Base-by-base conservation (phyloP, 768 basidiomycete species). In the Auricularia heimuer region DNA sequence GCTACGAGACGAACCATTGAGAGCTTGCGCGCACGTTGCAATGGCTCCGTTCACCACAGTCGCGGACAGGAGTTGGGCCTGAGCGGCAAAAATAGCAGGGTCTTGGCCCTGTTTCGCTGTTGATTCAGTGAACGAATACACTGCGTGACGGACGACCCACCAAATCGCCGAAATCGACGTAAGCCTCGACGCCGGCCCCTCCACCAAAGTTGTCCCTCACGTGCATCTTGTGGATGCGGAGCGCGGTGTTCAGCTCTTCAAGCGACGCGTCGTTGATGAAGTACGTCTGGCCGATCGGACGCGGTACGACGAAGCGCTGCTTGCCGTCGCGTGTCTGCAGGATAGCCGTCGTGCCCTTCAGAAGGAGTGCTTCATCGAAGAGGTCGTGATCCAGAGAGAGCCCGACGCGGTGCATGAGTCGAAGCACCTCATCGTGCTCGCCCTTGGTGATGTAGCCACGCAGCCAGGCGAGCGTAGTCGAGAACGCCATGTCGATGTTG, bases 401-500 rank as follows among this genome's bases (percentile, higher is more conserved):
- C 60, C 75, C 75, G 51, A 76, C 74, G 2, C 69, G 69, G 35
- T 69, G 66, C 39, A 72, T 68, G 18, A 76, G 71, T n/a, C 51
- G 69, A 68, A 73, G 72, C 68, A 74, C 73, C 68, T 76, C 69
- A 66, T 76, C 71, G 63, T 74, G 70, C 68, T 75, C 72, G 16
- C 62, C 72, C 58, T 73, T 73, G 70, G 68, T 72, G 68, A 75
- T 67, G 62, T 75, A 65, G 6, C 73, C 73, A 64, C 74, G 70
- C 34, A 70, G 69, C 72, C 73, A 74, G 18, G 74, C 74, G 42
- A 76, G 71, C 37, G 75, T 76, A 58, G 72, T 73, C 45, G 74
- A 75, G 71, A 75, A 76, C 11, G 74, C 73, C 75, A 76, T 76
- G 71, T 76, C 75, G 68, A 75, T 75, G 70, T 54, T 63, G 44